A percentile compares a stretch with the other conserved stretches of the same genome.
Evolutionary conservation across 163 green algal species (phyloP).

Genomic region (Scenedesmus sp.): DNA sequence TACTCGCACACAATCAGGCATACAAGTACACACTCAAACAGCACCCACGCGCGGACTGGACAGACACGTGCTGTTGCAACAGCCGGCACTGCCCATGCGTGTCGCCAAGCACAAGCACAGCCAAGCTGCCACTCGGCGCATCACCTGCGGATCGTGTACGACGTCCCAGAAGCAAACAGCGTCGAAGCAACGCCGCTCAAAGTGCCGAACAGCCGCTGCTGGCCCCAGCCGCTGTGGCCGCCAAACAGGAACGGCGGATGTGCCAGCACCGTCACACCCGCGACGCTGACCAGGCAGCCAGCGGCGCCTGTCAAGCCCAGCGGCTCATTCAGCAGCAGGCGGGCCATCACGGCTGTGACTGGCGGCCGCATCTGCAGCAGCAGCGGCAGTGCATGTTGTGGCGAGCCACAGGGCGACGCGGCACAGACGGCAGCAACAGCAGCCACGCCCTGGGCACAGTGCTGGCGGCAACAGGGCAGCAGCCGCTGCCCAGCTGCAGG

Average conservation of each 20-base stretch:
- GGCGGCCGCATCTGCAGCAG: conserved; percentile 50
- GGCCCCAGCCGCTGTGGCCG: conserved; percentile 7
- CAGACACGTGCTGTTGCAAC: no score
- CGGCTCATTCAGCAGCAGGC: conserved; percentile 56
- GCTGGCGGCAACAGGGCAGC: no score
- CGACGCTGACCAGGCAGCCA: conserved; percentile 57
- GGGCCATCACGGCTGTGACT: conserved; percentile 57
- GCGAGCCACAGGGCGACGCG: no score
- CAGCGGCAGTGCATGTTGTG: background rate
- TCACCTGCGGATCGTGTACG: background rate
- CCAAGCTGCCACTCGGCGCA: background rate
- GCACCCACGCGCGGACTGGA: no score
- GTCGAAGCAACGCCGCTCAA: conserved; percentile 6
- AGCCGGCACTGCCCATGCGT: no score
- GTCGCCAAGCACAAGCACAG: background rate
- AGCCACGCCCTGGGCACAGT: background rate
- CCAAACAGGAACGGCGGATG: conserved; percentile 66
- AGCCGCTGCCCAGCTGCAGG: no score
- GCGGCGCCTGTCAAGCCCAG: conserved; percentile 19
- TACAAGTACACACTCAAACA: no score
- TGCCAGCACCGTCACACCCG: conserved; percentile 61
- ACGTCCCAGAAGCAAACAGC: background rate
- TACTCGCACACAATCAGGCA: no score
- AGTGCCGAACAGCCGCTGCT: conserved; percentile 25
- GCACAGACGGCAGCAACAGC: background rate